These are phyloP conservation scores for Ensete ventricosum DNA, from an alignment of 176 grass and related monocot genomes.

Conservation along the genomic window DNA sequence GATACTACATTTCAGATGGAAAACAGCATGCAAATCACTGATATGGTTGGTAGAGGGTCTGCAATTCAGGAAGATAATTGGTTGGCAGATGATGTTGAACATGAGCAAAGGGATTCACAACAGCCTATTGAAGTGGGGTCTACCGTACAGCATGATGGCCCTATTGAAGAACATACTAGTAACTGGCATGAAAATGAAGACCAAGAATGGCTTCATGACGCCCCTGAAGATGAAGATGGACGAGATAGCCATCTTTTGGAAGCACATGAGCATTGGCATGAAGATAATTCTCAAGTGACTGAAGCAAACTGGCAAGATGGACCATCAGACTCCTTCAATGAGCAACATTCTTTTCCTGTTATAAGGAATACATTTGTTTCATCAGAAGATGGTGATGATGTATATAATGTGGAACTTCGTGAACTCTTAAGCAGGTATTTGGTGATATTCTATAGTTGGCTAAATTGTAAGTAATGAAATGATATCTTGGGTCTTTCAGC, in stretches of 20 bases:
- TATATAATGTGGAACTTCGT: conserved; percentile 69
- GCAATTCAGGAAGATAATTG: background rate
- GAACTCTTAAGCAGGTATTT: conserved; percentile 81
- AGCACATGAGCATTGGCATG: conserved; percentile 53
- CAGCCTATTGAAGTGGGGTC: background rate
- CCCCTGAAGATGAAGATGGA: conserved; percentile 28
- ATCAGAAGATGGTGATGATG: conserved; percentile 51
- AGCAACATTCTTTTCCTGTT: conserved; percentile 23
- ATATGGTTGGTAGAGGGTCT: background rate
- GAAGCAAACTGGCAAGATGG: conserved; percentile 39
- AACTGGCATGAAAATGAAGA: conserved; percentile 17
- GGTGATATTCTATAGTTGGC: background rate
- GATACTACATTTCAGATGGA: background rate
- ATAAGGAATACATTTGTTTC: conserved; percentile 39
- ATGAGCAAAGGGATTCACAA: background rate
- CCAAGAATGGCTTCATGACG: background rate
- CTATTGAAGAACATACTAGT: background rate
- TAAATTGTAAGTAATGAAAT: background rate
- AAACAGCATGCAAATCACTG: background rate
- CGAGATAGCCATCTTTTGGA: conserved; percentile 21
- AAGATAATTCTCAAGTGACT: conserved; percentile 38
- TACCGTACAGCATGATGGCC: background rate
- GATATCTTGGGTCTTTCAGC: background rate
- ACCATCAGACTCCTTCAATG: conserved; percentile 12
- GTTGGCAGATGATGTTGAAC: background rate